phyloP scores from a whole-genome alignment of 2,329 filamentous ascomycete genomes.

The Zalaria sp. region DNA sequence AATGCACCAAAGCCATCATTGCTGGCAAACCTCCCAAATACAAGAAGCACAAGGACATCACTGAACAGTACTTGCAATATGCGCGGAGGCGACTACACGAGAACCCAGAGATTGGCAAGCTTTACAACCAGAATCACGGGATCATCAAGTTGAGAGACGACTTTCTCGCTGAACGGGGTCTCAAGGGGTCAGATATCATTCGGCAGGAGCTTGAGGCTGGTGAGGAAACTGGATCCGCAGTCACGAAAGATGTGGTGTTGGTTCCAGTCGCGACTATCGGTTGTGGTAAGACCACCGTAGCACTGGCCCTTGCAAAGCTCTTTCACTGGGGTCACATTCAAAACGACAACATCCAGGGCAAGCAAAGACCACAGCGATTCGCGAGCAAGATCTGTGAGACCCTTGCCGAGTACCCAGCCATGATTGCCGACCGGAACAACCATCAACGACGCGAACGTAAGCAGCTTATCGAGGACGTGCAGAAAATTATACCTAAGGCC shows the following conservation, averaged over 20 bases:
- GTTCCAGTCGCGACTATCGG: slow-evolving; percentile 86
- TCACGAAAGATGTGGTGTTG: slow-evolving; percentile 60
- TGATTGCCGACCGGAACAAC: slow-evolving; percentile 90
- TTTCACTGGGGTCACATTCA: slow-evolving; percentile 90
- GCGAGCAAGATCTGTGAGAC: slow-evolving; percentile 53
- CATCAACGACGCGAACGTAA: slow-evolving; percentile 75
- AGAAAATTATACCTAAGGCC: slow-evolving; percentile 44
- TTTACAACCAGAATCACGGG: slow-evolving; percentile 79
- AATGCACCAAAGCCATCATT: slow-evolving; percentile 88
- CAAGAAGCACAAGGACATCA: slow-evolving; percentile 81
- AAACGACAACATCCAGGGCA: slow-evolving; percentile 86
- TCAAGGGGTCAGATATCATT: slow-evolving; percentile 83
- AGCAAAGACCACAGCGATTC: slow-evolving; percentile 64
- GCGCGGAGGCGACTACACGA: slow-evolving; percentile 58
- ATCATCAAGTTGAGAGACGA: slow-evolving; percentile 85
- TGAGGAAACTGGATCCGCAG: slow-evolving; percentile 36
- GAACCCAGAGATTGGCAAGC: slow-evolving; percentile 52
- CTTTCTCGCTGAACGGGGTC: slow-evolving; percentile 68
- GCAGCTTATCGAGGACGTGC: slow-evolving; percentile 72
- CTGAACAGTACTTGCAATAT: slow-evolving; percentile 77
- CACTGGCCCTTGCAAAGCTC: slow-evolving; percentile 63
- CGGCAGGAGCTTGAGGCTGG: slow-evolving; percentile 50
- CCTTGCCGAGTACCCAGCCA: slow-evolving; percentile 52
- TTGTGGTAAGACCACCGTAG: slow-evolving; percentile 92
- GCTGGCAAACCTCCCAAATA: slow-evolving; percentile 56